Evolutionary conservation across 2,329 filamentous ascomycete species (phyloP), one percentile per base, ranked within the genome.

Genomic region (Aspergillus vadensis): DNA sequence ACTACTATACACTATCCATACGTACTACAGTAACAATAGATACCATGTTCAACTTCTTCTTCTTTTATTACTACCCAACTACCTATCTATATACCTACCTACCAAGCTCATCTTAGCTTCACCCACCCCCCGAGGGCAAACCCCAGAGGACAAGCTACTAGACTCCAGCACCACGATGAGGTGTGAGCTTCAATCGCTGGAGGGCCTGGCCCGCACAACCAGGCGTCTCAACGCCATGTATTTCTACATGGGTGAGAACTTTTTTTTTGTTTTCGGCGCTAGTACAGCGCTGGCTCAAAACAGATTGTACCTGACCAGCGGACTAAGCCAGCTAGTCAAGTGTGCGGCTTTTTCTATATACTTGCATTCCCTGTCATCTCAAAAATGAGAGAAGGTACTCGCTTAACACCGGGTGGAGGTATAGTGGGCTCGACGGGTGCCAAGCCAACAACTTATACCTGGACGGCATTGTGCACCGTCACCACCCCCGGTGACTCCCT

Each of bases 91-190:
- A 2, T 27, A 8, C 7, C 17, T 19, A 21, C 3, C 17, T 21
- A 36, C 4, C 14, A 36, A 43, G 51, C 58, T 57, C 58, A 27
- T 57, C 53, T 60, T 57, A 38, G 53, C 47, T 57, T 60, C 58
- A 19, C 53, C 38, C 32, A 2, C 9, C 30, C 30, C 30, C 12
- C 10, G 14, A 15, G 30, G 30, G 25, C 3, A 0, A 6, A 6
- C 23, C 25, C 25, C 25, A 27, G 7, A 27, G 32, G 7, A 14
- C 53, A 38, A 39, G 58, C 54, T 60, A 57, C 58, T 57, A 30
- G 53, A 60, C 58, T 55, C 58, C 53, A 60, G 47, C 58, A 60
- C 58, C 53, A 47, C 53, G 58, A 47, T 60, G 44, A 57, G 53
- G 58, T 60, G 58, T 54, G 54, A 57, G 58, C 58, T 60, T 48